Conservation (phyloP, 73 alveolate genomes). For the Paramecium sexaurelia region DNA sequence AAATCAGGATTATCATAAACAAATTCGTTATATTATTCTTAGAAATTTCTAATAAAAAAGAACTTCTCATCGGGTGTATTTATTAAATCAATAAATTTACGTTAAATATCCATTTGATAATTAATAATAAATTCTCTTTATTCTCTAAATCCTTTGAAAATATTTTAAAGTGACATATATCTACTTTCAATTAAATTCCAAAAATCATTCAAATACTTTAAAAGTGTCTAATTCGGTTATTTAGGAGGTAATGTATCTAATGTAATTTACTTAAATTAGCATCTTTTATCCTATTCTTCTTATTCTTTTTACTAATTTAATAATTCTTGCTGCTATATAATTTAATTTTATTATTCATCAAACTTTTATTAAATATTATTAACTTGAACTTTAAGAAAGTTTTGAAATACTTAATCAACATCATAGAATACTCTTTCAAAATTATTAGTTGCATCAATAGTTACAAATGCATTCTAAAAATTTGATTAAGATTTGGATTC, state of each 20-base stretch:
- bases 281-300: conserved; percentile 78
- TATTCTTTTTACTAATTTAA: conserved; percentile 46
- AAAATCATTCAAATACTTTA: conserved; percentile 29
- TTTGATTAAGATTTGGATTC: conserved; percentile 79
- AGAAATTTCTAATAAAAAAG: conserved; percentile 84
- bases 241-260: neutral
- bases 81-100: conserved; percentile 87
- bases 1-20: conserved; percentile 93
- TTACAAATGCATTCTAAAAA: conserved; percentile 13
- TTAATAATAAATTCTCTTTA: conserved; percentile 87
- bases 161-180: conserved; percentile 82
- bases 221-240: neutral
- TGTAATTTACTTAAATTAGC: conserved; percentile 21
- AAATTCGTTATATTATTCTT: conserved; percentile 89
- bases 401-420: conserved; percentile 52
- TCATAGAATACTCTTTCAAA: conserved; percentile 68
- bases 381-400: neutral
- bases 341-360: conserved; percentile 45
- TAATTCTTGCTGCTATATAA: conserved; percentile 67
- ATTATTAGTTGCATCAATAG: conserved; percentile 63
- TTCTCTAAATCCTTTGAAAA: conserved; percentile 82
- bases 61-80: conserved; percentile 93
- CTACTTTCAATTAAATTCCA: conserved; percentile 81
- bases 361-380: neutral
- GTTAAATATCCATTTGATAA: conserved; percentile 77